Base-by-base conservation (phyloP, 768 basidiomycete species). In the Russula compacta region DNA sequence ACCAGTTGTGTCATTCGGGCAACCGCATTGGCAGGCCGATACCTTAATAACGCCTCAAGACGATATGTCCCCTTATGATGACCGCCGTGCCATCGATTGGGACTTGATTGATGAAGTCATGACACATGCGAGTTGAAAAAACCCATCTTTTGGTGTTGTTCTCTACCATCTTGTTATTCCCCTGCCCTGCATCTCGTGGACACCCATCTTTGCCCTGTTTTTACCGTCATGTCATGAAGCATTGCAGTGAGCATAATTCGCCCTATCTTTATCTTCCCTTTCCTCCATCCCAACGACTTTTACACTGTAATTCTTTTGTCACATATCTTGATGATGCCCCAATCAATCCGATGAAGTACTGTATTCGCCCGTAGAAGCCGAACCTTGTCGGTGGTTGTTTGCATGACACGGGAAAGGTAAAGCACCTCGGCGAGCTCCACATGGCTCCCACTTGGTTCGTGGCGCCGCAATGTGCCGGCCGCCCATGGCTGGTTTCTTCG, bases 91-190 rank as follows among this genome's bases (percentile, higher is more conserved):
- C 29, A 66, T 66, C 49, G 65, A 66, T 49, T 66, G 65, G 65
- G 63, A 59, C 43, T 36, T 64, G 56, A 66, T 66, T 36, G 63
- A 66, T 39, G 65, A 66, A 57, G 53, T 66, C 14, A 64, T 66
- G 63, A 64, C 24, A 33, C 35, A 49, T 19, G 39, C 65, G 12
- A 24, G 39, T 4, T 63, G 39, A 63, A 60, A 51, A 1, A 6
- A 6, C 6, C 19, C 7, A 17, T 24, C 40, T 15, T 46, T 21
- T 24, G 33, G 1, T 40, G 12, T 19, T n/a, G n/a, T 43, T 55
- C 36, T 53, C 12, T 17, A 24, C 10, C 19, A n/a, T 10, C 40
- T n/a, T 54, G 21, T 48, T 38, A 48, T 54, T 46, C n/a, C 33
- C 48, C 29, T 33, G 43, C 42, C 38, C n/a, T 35, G 12, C 51